Conservation (phyloP, 345 rosid genomes). For the Noccaea bulbosa region DNA sequence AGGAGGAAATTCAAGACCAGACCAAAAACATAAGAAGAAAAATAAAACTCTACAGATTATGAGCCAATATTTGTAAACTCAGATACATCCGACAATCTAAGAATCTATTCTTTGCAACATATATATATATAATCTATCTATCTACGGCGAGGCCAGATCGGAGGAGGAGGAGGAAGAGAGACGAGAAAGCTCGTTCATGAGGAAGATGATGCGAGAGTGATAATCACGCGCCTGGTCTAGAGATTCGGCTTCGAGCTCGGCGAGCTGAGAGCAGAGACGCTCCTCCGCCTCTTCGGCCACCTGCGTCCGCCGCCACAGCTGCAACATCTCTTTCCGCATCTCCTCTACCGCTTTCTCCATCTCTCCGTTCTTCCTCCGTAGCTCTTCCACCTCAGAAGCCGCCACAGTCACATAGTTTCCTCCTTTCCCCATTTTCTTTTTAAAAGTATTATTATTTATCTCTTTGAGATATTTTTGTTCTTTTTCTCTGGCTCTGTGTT, state of each 20-base stretch:
- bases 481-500: no score
- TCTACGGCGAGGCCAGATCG: constrained; percentile 30
- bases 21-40: not conserved
- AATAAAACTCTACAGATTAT: not conserved
- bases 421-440: constrained; percentile 43
- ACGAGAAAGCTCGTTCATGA: constrained; percentile 65
- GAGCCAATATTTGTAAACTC: not conserved
- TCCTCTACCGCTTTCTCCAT: constrained; percentile 67
- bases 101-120: constrained; percentile 9
- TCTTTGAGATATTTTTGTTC: not conserved
- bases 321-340: constrained; percentile 59
- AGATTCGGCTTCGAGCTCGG: constrained; percentile 88
- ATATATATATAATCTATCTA: not conserved
- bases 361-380: constrained; percentile 45
- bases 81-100: constrained; percentile 26
- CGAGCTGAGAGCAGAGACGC: constrained; percentile 79
- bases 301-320: constrained; percentile 55
- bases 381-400: constrained; percentile 41
- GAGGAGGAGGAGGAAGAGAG: constrained; percentile 33
- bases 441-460: not conserved
- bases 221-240: constrained; percentile 68
- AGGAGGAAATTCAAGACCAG: not conserved
- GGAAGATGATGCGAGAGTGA: constrained; percentile 63
- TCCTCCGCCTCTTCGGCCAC: constrained; percentile 89
- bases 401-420: constrained; percentile 38